Evolutionary conservation across 2,329 filamentous ascomycete genomes (phyloP).

Genomic region (Pseudogymnoascus sp.): DNA sequence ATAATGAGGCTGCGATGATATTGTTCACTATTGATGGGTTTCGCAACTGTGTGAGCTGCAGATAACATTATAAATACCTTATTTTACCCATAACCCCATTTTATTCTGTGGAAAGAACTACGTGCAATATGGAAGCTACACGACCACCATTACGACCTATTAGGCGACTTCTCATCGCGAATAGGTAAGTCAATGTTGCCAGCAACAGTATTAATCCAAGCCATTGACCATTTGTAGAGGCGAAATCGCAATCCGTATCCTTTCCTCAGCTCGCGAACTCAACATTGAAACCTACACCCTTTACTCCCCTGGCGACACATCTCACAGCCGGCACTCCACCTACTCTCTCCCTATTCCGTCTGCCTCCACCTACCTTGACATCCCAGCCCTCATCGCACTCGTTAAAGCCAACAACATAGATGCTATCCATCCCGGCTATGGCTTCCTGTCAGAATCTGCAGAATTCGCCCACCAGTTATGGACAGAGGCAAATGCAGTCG

Average conservation of each 20-base stretch:
- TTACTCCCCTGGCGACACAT: slow-evolving; percentile 46
- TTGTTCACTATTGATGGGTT: not conserved
- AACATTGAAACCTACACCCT: slow-evolving; percentile 46
- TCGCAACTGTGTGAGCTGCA: not conserved
- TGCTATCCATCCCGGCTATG: slow-evolving; percentile 65
- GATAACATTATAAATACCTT: not conserved
- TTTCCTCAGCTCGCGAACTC: slow-evolving; percentile 51
- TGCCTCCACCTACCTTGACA: slow-evolving; percentile 44
- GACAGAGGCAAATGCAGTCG: slow-evolving; percentile 57
- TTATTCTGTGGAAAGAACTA: not conserved
- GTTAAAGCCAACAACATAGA: slow-evolving; percentile 44
- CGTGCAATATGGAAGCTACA: not conserved
- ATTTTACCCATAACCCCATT: not conserved
- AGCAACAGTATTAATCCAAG: not conserved
- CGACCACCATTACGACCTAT: slow-evolving; percentile 28
- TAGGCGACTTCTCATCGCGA: slow-evolving; percentile 43
- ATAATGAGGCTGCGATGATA: not conserved
- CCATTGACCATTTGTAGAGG: slow-evolving; percentile 35
- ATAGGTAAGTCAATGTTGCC: slow-evolving; percentile 32
- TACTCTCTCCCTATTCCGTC: slow-evolving; percentile 40
- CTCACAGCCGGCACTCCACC: slow-evolving; percentile 43
- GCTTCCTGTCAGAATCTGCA: slow-evolving; percentile 61
- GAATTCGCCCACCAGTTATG: slow-evolving; percentile 58
- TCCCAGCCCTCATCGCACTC: slow-evolving; percentile 38
- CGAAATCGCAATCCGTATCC: slow-evolving; percentile 54